Percentiles rank a stretch among this genome's conserved stretches.
Evolutionary conservation across 108 stramenopile genomes (phyloP).

Genomic region (Pseudonitzschia multistriata): DNA sequence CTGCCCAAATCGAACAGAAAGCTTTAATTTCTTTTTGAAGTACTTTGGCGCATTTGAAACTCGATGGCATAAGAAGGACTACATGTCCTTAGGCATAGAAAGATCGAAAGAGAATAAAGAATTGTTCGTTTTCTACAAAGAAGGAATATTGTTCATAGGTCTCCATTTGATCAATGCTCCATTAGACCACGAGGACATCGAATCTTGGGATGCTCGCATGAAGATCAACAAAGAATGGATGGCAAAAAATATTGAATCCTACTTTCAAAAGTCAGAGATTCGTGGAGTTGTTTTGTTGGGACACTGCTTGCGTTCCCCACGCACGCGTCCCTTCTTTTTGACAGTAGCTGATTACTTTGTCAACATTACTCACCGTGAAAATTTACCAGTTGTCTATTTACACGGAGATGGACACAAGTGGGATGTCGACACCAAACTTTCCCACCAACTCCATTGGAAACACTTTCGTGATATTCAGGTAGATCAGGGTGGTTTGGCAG

Average conservation of each 20-base stretch:
- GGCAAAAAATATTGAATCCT: slow-evolving; percentile 6
- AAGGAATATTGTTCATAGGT: slow-evolving; percentile 28
- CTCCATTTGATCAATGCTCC: slow-evolving; percentile 19
- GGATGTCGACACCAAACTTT: slow-evolving; percentile 26
- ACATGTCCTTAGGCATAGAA: background rate
- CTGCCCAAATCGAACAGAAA: slow-evolving; percentile 19
- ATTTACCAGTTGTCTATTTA: slow-evolving; percentile 27
- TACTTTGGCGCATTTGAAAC: slow-evolving; percentile 29
- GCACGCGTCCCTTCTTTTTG: slow-evolving; percentile 21
- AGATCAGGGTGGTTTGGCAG: slow-evolving; percentile 27
- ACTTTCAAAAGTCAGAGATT: slow-evolving; percentile 11
- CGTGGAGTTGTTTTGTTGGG: slow-evolving; percentile 31
- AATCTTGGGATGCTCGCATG: slow-evolving; percentile 16
- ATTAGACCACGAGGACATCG: slow-evolving; percentile 15
- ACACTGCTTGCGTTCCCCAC: slow-evolving; percentile 15
- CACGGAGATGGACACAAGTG: slow-evolving; percentile 42
- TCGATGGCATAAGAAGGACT: slow-evolving; percentile 22
- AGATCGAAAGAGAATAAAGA: slow-evolving; percentile 11
- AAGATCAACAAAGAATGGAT: slow-evolving; percentile 24
- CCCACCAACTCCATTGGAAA: slow-evolving; percentile 24
- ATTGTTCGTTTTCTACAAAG: slow-evolving; percentile 17
- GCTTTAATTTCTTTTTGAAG: slow-evolving; percentile 10
- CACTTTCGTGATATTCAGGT: slow-evolving; percentile 25
- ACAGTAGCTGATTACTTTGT: slow-evolving; percentile 10
- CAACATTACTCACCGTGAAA: slow-evolving; percentile 6